phyloP scores from a whole-genome alignment of 1,139 yeast species.

The Suhomyces yuchorum region DNA sequence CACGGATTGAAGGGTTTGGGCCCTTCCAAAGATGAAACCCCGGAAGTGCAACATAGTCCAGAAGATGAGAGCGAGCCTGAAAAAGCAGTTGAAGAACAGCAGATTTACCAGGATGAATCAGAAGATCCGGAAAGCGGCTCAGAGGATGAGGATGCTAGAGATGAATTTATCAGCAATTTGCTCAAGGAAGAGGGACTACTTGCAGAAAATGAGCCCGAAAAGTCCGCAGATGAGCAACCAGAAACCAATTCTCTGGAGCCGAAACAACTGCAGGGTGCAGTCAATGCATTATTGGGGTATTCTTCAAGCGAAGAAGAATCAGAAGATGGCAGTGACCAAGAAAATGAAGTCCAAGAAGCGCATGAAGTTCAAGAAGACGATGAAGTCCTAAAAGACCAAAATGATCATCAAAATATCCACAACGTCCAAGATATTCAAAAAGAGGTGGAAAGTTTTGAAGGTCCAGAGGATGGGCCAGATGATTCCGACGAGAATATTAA shows the following conservation, averaged over 20 bases:
- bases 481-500: conserved; percentile 7
- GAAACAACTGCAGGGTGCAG: background rate
- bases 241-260: background rate
- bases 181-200: conserved; percentile 24
- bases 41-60: background rate
- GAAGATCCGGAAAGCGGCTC: conserved; percentile 10
- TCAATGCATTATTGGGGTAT: conserved; percentile 9
- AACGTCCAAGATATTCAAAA: too few species aligned
- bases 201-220: background rate
- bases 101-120: conserved; percentile 9
- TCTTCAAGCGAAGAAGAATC: conserved; percentile 16
- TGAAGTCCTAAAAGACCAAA: conserved; percentile 2
- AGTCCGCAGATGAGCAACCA: background rate
- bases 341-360: conserved; percentile 10
- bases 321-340: conserved; percentile 12
- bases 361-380: too few species aligned
- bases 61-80: background rate
- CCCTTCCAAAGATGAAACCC: background rate
- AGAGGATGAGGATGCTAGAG: conserved; percentile 14
- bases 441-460: too few species aligned
- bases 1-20: conserved; percentile 27
- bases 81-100: background rate
- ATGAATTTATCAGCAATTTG: conserved; percentile 20
- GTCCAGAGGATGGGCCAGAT: too few species aligned
- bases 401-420: background rate